Conservation (phyloP, 2,329 filamentous ascomycete genomes). For the Penicillium sumatraense region DNA sequence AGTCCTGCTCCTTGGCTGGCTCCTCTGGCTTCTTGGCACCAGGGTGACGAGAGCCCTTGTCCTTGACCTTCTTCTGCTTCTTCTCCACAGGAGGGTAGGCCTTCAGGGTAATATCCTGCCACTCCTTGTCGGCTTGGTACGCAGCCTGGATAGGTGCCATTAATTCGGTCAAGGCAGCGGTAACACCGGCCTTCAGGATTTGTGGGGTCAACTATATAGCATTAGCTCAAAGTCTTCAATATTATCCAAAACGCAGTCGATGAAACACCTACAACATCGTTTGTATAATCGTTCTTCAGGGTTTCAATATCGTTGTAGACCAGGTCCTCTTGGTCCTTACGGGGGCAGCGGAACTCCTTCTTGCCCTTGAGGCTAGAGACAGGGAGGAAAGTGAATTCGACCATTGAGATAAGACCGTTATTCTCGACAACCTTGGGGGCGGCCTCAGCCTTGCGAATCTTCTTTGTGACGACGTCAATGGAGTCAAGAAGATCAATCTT, state of each 20-base stretch:
- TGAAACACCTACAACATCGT: conserved; percentile 68
- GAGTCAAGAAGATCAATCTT: conserved; percentile 86
- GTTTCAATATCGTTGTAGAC: conserved; percentile 77
- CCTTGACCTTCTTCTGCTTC: conserved; percentile 76
- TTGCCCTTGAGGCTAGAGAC: conserved; percentile 54
- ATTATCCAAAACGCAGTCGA: neutral
- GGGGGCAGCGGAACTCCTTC: conserved; percentile 70
- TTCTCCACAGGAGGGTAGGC: conserved; percentile 75
- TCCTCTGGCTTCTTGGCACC: conserved; percentile 11
- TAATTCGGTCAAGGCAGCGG: conserved; percentile 72
- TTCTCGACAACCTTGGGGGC: conserved; percentile 76
- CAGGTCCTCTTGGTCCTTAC: conserved; percentile 70
- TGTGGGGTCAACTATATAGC: conserved; percentile 73
- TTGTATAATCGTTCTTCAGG: conserved; percentile 78
- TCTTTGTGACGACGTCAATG: conserved; percentile 75
- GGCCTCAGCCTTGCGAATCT: conserved; percentile 83
- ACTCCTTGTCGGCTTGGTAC: conserved; percentile 73
- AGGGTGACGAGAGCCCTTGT: conserved; percentile 68
- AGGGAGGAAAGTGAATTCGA: conserved; percentile 85
- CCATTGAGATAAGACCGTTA: conserved; percentile 85
- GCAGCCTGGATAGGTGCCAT: conserved; percentile 77
- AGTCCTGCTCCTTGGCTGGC: conserved; percentile 7
- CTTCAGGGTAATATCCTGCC: conserved; percentile 75
- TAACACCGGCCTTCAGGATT: conserved; percentile 81
- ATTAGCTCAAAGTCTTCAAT: neutral